Conservation (phyloP, 257 asterid species). For the Plantago ovata region DNA sequence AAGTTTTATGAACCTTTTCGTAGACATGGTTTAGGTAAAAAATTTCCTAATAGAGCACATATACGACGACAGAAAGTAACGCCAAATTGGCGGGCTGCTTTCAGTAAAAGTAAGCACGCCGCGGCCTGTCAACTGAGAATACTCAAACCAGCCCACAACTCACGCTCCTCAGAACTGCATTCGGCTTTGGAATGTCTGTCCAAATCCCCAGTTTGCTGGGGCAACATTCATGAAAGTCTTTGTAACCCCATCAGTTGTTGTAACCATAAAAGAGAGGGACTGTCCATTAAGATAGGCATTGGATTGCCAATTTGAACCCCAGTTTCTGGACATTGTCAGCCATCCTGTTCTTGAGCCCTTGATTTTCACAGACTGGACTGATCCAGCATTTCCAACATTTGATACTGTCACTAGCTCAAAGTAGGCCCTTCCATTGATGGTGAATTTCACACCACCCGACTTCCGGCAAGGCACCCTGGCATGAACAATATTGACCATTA, state of each 20-base stretch:
- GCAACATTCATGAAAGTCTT: slow-evolving; percentile 43
- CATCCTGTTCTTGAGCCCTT: slow-evolving; percentile 71
- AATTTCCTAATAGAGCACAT: too few relatives aligned
- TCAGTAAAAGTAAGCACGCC: slow-evolving; percentile 61
- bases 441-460: slow-evolving; percentile 77
- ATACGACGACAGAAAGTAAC: too few relatives aligned
- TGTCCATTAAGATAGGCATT: slow-evolving; percentile 67
- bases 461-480: slow-evolving; percentile 82
- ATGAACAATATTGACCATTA: not conserved
- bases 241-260: slow-evolving; percentile 65
- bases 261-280: slow-evolving; percentile 66
- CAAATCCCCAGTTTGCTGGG: slow-evolving; percentile 76
- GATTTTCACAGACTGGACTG: slow-evolving; percentile 53
- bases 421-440: slow-evolving; percentile 63
- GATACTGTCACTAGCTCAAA: slow-evolving; percentile 67
- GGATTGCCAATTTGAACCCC: slow-evolving; percentile 99
- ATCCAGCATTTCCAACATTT: slow-evolving; percentile 83
- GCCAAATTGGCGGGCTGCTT: slow-evolving; percentile 72
- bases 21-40: too few relatives aligned
- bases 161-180: slow-evolving; percentile 47
- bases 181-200: slow-evolving; percentile 54
- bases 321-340: slow-evolving; percentile 77
- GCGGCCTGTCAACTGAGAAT: slow-evolving; percentile 37
- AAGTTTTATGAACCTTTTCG: too few relatives aligned
- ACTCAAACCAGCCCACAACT: slow-evolving; percentile 26